Percentiles rank a stretch among this genome's conserved stretches.
phyloP scores from a whole-genome alignment of 768 basidiomycete species.

The Boletus sensibilis region DNA sequence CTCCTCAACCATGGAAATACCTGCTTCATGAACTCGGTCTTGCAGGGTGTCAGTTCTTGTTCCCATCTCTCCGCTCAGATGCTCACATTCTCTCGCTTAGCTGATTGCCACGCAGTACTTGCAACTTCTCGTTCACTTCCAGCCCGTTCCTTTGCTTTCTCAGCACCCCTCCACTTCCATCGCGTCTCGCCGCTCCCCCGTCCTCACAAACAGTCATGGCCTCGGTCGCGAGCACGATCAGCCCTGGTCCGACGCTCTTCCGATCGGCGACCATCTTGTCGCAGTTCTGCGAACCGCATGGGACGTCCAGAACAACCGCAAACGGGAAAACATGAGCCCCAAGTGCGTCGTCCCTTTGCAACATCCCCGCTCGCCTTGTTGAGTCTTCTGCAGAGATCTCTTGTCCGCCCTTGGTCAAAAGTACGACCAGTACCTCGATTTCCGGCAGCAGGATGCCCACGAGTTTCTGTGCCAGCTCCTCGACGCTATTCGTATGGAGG shows the following conservation, averaged over 20 bases:
- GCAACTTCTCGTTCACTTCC: constrained; percentile 55
- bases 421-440: constrained; percentile 93
- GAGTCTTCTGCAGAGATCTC: constrained; percentile 46
- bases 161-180: constrained; percentile 43
- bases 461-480: constrained; percentile 88
- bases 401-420: constrained; percentile 72
- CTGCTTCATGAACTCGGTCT: constrained; percentile 94
- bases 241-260: constrained; percentile 58
- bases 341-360: constrained; percentile 46
- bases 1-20: constrained; percentile 83
- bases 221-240: constrained; percentile 50
- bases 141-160: constrained; percentile 42
- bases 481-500: constrained; percentile 94
- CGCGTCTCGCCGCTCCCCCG: constrained; percentile 56
- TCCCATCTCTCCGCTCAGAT: neutral
- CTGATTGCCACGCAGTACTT: constrained; percentile 66
- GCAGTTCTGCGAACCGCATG: constrained; percentile 60
- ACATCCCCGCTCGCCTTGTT: neutral
- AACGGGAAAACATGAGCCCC: constrained; percentile 58
- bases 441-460: constrained; percentile 94
- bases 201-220: constrained; percentile 62
- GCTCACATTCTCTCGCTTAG: constrained; percentile 33
- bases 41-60: constrained; percentile 70
- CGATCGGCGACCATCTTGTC: constrained; percentile 69
- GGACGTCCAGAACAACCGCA: constrained; percentile 53